A percentile compares a stretch with the other conserved stretches of the same genome.
These are phyloP conservation scores for Sporobolomyces phaffii DNA, from an alignment of 768 basidiomycete species.

Conservation along the genomic window DNA sequence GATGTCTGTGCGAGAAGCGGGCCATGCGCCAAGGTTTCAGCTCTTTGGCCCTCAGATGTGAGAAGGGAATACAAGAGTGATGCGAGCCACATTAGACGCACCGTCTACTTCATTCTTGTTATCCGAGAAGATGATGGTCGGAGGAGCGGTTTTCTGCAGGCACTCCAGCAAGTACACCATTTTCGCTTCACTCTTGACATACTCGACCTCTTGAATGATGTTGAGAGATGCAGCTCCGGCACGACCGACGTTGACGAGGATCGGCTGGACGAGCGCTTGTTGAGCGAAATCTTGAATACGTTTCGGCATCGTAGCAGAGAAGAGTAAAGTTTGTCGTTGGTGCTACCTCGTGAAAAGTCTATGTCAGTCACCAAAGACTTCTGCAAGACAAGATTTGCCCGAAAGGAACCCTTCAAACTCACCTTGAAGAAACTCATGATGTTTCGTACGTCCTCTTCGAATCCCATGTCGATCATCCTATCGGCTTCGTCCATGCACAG, in stretches of 20 bases:
- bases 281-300: constrained; percentile 99
- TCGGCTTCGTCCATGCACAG: constrained; percentile 99
- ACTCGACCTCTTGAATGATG: constrained; percentile 89
- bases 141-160: constrained; percentile 94
- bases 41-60: no score
- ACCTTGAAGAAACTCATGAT: constrained; percentile 99
- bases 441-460: constrained; percentile 96
- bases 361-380: neutral
- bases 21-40: no score
- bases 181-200: constrained; percentile 98
- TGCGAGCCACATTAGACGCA: no score
- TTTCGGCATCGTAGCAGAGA: constrained; percentile 97
- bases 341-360: constrained; percentile 53
- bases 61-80: no score
- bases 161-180: constrained; percentile 99
- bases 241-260: constrained; percentile 94
- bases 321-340: constrained; percentile 92
- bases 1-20: constrained; percentile 65
- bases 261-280: constrained; percentile 86
- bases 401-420: constrained; percentile 35
- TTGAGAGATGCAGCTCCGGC: constrained; percentile 97
- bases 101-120: constrained; percentile 99
- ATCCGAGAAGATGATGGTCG: constrained; percentile 95
- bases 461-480: constrained; percentile 97
- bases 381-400: no score